A percentile compares a stretch with the other conserved stretches of the same genome.
Evolutionary conservation across 2,329 filamentous ascomycete species (phyloP).

Genomic region (Chlorencoelia australis): DNA sequence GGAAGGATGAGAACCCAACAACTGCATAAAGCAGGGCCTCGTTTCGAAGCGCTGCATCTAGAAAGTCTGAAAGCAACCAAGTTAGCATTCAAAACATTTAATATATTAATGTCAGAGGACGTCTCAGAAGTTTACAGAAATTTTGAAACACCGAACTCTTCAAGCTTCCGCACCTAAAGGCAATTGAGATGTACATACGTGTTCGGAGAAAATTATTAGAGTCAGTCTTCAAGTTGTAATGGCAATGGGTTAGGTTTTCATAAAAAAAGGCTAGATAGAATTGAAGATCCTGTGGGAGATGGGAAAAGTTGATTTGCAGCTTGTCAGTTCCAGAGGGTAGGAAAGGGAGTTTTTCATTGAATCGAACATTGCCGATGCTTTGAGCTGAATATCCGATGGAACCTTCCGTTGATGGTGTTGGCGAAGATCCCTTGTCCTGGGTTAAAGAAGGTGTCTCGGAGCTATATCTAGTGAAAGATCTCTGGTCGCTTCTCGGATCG

Average conservation of each 20-base stretch:
- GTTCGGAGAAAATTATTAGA: slow-evolving; percentile 62
- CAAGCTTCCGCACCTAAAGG: too few species aligned
- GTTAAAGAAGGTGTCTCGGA: slow-evolving; percentile 46
- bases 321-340: slow-evolving; percentile 10
- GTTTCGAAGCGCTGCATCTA: slow-evolving; percentile 63
- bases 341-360: slow-evolving; percentile 22
- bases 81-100: too few species aligned
- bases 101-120: too few species aligned
- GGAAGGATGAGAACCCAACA: slow-evolving; percentile 82
- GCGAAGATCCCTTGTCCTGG: slow-evolving; percentile 41
- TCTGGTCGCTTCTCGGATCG: slow-evolving; percentile 30
- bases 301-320: slow-evolving; percentile 38
- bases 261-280: slow-evolving; percentile 72
- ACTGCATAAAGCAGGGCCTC: slow-evolving; percentile 79
- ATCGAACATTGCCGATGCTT: slow-evolving; percentile 6
- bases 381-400: slow-evolving; percentile 21
- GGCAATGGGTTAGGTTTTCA: slow-evolving; percentile 67
- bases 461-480: slow-evolving; percentile 32
- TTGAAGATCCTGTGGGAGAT: slow-evolving; percentile 59
- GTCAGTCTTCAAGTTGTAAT: slow-evolving; percentile 71
- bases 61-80: too few species aligned
- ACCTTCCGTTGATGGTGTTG: slow-evolving; percentile 38
- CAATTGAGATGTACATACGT: too few species aligned
- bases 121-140: too few species aligned
- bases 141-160: too few species aligned